Evolutionary conservation across 2,329 filamentous ascomycete genomes (phyloP), one percentile per base, ranked within the genome.

Genomic region (Curvularia verruculosa): DNA sequence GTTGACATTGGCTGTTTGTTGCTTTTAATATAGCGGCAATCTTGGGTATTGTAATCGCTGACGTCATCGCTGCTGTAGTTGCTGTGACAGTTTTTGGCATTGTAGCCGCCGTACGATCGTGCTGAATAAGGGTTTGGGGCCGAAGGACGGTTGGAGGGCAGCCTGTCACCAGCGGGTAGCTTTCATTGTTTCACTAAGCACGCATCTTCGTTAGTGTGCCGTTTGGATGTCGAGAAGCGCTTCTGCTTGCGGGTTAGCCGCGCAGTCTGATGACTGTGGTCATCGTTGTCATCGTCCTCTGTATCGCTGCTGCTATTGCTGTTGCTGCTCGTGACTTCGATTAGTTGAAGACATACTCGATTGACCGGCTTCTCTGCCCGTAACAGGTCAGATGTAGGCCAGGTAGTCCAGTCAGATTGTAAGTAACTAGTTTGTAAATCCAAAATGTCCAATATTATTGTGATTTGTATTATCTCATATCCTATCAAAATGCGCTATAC

Each of bases 171-270:
- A 8, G 39, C n/a, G 41, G 24, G 26, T 39, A 19, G 41, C 49
- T 9, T 46, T 52, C 24, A 31, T 13, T 52, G 31, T 15, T 37
- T 37, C 41, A 31, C 23, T 52, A 21, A 19, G 49, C 18, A 31
- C 21, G 21, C 41, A 15, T 36, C 21, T 23, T 48, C 43, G 26
- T 40, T 29, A 15, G 26, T 52, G 36, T 29, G 19, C 44, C 9
- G 23, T 44, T 47, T 53, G 13, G 51, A n/a, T 48, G 36, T 43
- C 44, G 21, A 13, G 28, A 29, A 53, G 51, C 44, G 51, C 43
- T 53, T 39, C 29, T 53, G 52, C 53, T 61, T 61, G 53, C 45
- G 56, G 34, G n/a, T 52, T 37, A 36, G 58, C 45, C 23, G 51
- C 48, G 52, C 26, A 47, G 28, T 57, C 28, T 56, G 29, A 44